These are phyloP conservation scores for Graphiopsis chlorocephala DNA, from an alignment of 2,329 filamentous ascomycete genomes.

Conservation along the genomic window DNA sequence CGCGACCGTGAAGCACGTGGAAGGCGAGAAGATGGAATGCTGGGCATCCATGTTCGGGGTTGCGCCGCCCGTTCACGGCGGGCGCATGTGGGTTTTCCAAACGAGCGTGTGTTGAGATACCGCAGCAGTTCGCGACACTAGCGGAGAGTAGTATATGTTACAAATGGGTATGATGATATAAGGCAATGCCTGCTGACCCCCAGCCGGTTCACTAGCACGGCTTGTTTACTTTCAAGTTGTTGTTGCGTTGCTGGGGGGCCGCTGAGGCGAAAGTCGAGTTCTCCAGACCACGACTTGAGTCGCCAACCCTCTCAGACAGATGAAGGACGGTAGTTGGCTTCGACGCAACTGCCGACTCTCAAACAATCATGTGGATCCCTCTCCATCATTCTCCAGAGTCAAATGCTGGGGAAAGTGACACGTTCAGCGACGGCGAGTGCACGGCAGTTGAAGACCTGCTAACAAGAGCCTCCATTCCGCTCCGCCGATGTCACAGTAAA, in stretches of 20 bases:
- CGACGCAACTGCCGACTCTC: neutral
- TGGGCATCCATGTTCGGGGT: constrained; percentile 13
- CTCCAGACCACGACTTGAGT: neutral
- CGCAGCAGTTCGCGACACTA: neutral
- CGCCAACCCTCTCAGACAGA: neutral
- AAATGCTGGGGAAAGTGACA: neutral
- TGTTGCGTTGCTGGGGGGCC: neutral
- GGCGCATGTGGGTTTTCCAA: constrained; percentile 4
- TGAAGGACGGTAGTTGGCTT: neutral
- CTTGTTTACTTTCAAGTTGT: constrained; percentile 5
- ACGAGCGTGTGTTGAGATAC: neutral
- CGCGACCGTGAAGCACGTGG: constrained; percentile 27
- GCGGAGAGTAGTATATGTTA: neutral
- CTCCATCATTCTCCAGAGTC: constrained; percentile 4
- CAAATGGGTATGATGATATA: neutral
- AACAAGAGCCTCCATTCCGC: neutral
- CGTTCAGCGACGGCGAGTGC: neutral
- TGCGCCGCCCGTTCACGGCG: neutral
- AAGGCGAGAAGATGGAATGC: constrained; percentile 23
- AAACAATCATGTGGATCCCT: neutral
- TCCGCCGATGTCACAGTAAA: neutral
- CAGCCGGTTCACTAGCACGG: neutral
- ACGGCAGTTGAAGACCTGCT: neutral
- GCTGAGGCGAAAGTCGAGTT: neutral
- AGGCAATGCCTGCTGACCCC: neutral